phyloP scores from a whole-genome alignment of 805 yeast species.

The Kuraishia floccosa region DNA sequence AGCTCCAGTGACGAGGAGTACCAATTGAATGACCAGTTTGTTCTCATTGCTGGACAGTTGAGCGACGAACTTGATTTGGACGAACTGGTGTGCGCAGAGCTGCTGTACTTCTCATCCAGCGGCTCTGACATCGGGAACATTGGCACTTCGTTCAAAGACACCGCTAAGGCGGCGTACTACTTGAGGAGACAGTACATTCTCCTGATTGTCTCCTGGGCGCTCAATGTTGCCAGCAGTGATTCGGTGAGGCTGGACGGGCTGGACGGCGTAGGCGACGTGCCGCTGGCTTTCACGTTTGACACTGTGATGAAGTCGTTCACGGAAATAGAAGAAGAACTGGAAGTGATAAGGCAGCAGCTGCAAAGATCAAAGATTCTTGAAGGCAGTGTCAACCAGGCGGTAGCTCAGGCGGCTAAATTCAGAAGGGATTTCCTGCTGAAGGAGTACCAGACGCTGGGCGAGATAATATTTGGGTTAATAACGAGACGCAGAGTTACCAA shows the following conservation, averaged over 20 bases:
- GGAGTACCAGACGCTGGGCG: conserved; percentile 66
- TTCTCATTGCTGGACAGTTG: conserved; percentile 42
- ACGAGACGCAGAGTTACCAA: conserved; percentile 20
- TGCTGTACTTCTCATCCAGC: conserved; percentile 37
- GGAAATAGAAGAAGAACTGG: conserved; percentile 44
- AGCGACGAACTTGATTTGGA: conserved; percentile 65
- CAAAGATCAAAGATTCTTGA: conserved; percentile 45
- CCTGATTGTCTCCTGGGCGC: conserved; percentile 41
- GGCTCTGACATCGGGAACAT: conserved; percentile 20
- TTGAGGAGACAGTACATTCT: conserved; percentile 64
- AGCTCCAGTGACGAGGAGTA: conserved; percentile 47
- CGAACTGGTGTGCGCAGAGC: conserved; percentile 65
- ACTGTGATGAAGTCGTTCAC: conserved; percentile 46
- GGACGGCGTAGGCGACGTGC: neutral
- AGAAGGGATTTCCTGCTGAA: conserved; percentile 51
- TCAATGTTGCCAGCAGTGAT: conserved; percentile 8
- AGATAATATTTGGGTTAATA: conserved; percentile 43
- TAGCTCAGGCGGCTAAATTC: conserved; percentile 37
- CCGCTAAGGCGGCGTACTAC: conserved; percentile 60
- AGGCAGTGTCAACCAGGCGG: conserved; percentile 27
- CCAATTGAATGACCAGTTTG: conserved; percentile 54
- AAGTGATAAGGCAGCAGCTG: conserved; percentile 38
- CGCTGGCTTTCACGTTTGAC: conserved; percentile 21
- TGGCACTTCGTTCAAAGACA: conserved; percentile 40
- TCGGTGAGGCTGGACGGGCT: neutral